A percentile compares a stretch with the other conserved stretches of the same genome.
Evolutionary conservation across 75 land plant genomes (phyloP).

Genomic region (Ceratopteris richardii): DNA sequence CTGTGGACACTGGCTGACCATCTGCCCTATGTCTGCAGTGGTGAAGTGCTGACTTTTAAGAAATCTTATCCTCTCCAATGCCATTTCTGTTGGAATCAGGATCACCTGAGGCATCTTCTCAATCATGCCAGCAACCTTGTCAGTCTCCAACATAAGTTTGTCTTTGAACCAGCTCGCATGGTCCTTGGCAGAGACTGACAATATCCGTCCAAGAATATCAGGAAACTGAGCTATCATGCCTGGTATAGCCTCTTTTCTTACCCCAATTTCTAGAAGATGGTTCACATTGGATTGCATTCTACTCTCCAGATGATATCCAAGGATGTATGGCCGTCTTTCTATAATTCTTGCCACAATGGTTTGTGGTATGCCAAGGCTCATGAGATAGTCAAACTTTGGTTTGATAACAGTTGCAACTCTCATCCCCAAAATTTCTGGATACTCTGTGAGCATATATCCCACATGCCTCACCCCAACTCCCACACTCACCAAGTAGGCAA

Average conservation of each 20-base stretch:
- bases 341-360: conserved; percentile 50
- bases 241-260: conserved; percentile 39
- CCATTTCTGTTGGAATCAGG: conserved; percentile 40
- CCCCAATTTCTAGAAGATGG: conserved; percentile 46
- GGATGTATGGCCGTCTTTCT: conserved; percentile 53
- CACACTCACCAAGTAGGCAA: conserved; percentile 70
- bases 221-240: conserved; percentile 62
- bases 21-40: conserved; percentile 47
- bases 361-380: conserved; percentile 56
- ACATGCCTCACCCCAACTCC: conserved; percentile 69
- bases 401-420: conserved; percentile 61
- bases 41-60: conserved; percentile 40
- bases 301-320: conserved; percentile 60
- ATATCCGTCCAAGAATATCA: conserved; percentile 42
- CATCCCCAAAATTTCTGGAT: conserved; percentile 79
- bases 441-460: conserved; percentile 75
- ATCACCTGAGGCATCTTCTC: conserved; percentile 77
- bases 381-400: conserved; percentile 52
- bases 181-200: conserved; percentile 37
- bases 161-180: conserved; percentile 52
- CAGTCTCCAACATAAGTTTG: conserved; percentile 50
- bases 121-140: conserved; percentile 41
- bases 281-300: conserved; percentile 59
- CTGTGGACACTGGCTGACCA: conserved; percentile 63
- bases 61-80: conserved; percentile 46